Percentiles rank a stretch among this genome's conserved stretches.
Conservation (phyloP, 164 flowering plant species). For the Vitis vinifera region DNA sequence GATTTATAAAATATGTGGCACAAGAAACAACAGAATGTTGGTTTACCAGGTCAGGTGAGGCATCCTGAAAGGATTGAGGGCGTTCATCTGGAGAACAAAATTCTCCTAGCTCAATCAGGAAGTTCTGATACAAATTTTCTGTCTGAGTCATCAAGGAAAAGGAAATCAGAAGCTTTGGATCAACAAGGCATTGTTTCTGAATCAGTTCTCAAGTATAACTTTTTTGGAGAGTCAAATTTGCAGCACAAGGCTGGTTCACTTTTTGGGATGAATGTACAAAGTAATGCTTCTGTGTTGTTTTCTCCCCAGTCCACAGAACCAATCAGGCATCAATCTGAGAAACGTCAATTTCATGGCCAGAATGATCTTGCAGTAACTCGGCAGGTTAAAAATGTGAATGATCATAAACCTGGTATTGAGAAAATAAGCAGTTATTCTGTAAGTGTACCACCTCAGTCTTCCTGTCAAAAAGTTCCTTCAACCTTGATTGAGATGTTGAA, state of each 20-base stretch:
- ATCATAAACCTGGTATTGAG: not conserved
- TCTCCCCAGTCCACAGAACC: slow-evolving; percentile 11
- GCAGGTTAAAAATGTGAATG: slow-evolving; percentile 14
- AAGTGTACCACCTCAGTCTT: slow-evolving; percentile 1
- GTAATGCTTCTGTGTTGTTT: slow-evolving; percentile 8
- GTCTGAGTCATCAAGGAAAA: slow-evolving; percentile 24
- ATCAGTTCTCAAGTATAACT: slow-evolving; percentile 5
- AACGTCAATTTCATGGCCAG: slow-evolving; percentile 11
- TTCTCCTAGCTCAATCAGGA: slow-evolving; percentile 13
- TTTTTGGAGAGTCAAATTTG: slow-evolving; percentile 12
- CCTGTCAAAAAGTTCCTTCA: slow-evolving; percentile 6
- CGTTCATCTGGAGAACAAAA: slow-evolving; percentile 11
- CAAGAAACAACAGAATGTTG: slow-evolving; percentile 8
- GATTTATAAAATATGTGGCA: slow-evolving; percentile 14
- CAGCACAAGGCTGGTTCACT: slow-evolving; percentile 10
- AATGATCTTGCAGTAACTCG: slow-evolving; percentile 3
- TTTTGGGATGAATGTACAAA: slow-evolving; percentile 12
- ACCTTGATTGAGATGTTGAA: slow-evolving; percentile 2
- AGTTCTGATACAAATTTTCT: slow-evolving; percentile 12
- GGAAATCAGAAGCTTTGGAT: slow-evolving; percentile 26
- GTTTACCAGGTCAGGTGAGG: not conserved
- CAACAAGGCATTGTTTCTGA: slow-evolving; percentile 7
- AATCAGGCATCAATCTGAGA: slow-evolving; percentile 7
- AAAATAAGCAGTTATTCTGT: slow-evolving; percentile 4
- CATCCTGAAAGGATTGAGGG: slow-evolving; percentile 9